Evolutionary conservation across 768 basidiomycete species (phyloP).

Genomic region (Amanita inopinata): DNA sequence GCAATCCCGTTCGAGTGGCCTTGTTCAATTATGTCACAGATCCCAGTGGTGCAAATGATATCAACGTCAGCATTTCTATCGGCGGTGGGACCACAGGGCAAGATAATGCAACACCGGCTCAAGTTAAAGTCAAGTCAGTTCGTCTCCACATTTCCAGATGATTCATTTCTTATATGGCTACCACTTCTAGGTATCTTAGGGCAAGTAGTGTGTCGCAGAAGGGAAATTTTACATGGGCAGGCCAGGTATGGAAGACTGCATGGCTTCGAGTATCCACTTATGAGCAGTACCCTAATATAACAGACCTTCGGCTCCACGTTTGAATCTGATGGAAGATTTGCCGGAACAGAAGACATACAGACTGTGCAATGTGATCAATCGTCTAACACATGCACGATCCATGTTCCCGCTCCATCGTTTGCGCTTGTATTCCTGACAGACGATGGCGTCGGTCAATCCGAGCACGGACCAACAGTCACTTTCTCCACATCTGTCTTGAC

Average conservation of each 20-base stretch:
- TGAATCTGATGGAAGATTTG: conserved; percentile 54
- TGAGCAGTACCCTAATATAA: neutral
- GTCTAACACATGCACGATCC: conserved; percentile 42
- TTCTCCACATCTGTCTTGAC: conserved; percentile 46
- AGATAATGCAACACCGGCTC: conserved; percentile 21
- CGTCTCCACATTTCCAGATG: too few species aligned
- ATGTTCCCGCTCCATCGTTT: conserved; percentile 58
- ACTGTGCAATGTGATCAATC: conserved; percentile 47
- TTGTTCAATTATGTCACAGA: conserved; percentile 69
- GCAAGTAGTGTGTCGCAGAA: conserved; percentile 43
- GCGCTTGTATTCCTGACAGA: conserved; percentile 61
- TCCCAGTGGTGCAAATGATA: conserved; percentile 42
- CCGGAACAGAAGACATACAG: conserved; percentile 38
- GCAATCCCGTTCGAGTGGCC: conserved; percentile 46
- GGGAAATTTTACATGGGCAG: conserved; percentile 53
- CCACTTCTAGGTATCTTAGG: conserved; percentile 36
- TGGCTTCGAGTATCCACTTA: too few species aligned
- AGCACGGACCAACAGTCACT: conserved; percentile 30
- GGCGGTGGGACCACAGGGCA: conserved; percentile 21
- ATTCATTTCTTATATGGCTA: neutral
- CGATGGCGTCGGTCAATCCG: conserved; percentile 16
- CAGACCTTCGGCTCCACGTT: conserved; percentile 54
- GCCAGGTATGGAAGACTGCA: conserved; percentile 32
- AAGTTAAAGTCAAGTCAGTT: conserved; percentile 49
- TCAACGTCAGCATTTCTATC: conserved; percentile 24